A percentile compares a stretch with the other conserved stretches of the same genome.
phyloP scores from a whole-genome alignment of 2,329 filamentous ascomycete genomes.

The Exophiala viscosa region DNA sequence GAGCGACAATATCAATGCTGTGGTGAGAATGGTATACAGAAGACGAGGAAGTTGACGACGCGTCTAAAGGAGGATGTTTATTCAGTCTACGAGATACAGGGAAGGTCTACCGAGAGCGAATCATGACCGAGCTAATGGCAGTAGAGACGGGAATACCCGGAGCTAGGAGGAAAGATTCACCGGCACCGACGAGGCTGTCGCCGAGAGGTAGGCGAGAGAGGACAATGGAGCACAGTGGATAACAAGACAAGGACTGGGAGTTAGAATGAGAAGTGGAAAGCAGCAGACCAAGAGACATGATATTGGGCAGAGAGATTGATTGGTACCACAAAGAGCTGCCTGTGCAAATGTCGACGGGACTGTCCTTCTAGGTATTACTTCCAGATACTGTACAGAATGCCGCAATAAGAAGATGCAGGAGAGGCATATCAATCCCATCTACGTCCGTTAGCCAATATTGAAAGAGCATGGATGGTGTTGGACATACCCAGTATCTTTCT shows the following conservation, averaged over 20 bases:
- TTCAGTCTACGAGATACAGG: background rate
- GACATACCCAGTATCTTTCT: constrained; percentile 74
- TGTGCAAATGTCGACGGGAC: constrained; percentile 4
- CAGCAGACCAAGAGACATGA: background rate
- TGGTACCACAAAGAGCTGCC: constrained; percentile 16
- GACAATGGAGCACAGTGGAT: background rate
- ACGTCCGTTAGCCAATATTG: constrained; percentile 4
- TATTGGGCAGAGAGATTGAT: constrained; percentile 9
- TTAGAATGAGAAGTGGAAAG: background rate
- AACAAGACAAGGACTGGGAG: background rate
- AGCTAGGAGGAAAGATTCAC: background rate
- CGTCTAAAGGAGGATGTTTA: background rate
- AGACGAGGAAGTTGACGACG: background rate
- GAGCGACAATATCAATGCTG: background rate
- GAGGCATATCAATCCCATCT: constrained; percentile 21
- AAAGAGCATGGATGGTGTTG: background rate
- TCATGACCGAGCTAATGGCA: background rate
- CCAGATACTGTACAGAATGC: constrained; percentile 14
- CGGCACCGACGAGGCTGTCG: background rate
- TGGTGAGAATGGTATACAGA: background rate
- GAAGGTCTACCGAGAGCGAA: background rate
- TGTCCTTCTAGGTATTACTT: constrained; percentile 7
- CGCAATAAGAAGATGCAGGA: background rate
- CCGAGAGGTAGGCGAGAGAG: background rate
- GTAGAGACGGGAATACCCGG: constrained; percentile 4